A percentile compares a stretch with the other conserved stretches of the same genome.
These are phyloP conservation scores for Suillus subluteus DNA, from an alignment of 768 basidiomycete genomes.

Conservation along the genomic window DNA sequence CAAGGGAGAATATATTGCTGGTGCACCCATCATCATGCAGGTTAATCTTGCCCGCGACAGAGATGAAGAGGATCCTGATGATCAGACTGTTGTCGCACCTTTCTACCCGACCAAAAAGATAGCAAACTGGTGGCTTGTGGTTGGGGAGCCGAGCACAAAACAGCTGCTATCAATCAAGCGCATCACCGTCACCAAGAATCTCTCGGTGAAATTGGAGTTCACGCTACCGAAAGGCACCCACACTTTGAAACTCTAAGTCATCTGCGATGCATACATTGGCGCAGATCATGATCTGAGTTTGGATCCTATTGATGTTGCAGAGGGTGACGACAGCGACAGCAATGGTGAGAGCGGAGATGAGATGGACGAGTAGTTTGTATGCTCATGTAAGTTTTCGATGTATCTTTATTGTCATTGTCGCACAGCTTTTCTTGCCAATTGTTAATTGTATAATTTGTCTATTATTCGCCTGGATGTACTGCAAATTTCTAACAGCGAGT, in stretches of 20 bases:
- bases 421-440: neutral
- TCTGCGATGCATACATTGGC: slow-evolving; percentile 90
- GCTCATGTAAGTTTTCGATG: neutral
- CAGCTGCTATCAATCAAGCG: slow-evolving; percentile 85
- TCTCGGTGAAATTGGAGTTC: slow-evolving; percentile 89
- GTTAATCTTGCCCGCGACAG: slow-evolving; percentile 81
- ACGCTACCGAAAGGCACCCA: slow-evolving; percentile 85
- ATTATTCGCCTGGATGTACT: neutral
- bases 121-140: slow-evolving; percentile 96
- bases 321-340: slow-evolving; percentile 86
- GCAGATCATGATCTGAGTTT: slow-evolving; percentile 91
- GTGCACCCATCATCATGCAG: slow-evolving; percentile 79
- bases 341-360: slow-evolving; percentile 74
- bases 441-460: neutral
- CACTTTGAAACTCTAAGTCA: slow-evolving; percentile 82
- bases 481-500: neutral
- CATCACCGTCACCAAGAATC: slow-evolving; percentile 74
- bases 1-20: slow-evolving; percentile 85
- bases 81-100: slow-evolving; percentile 89
- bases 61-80: slow-evolving; percentile 74
- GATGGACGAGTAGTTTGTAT: slow-evolving; percentile 48
- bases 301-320: slow-evolving; percentile 83
- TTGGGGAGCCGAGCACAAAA: slow-evolving; percentile 78
- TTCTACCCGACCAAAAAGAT: slow-evolving; percentile 91
- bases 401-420: neutral